Evolutionary conservation across 139 green algal genomes (phyloP).

Genomic region (Trebouxia sp.): DNA sequence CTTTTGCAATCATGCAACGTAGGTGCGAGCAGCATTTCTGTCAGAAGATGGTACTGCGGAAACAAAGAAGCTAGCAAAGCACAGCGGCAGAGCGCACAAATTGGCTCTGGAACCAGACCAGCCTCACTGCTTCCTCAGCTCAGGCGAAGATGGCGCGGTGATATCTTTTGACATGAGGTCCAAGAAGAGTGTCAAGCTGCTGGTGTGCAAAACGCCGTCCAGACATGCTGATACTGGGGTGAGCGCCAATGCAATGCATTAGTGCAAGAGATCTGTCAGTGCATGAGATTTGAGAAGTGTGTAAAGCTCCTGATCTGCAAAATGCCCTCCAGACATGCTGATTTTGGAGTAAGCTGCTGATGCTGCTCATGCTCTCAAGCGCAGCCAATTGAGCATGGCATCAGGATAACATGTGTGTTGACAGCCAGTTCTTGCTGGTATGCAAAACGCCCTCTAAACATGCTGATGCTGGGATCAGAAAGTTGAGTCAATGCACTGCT

Average conservation of each 20-base stretch:
- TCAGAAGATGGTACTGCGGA: slow-evolving; percentile 15
- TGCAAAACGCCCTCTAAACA: too few relatives aligned
- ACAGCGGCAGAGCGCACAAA: slow-evolving; percentile 50
- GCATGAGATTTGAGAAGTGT: slow-evolving; percentile 33
- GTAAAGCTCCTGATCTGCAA: slow-evolving; percentile 42
- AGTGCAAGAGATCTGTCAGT: too few relatives aligned
- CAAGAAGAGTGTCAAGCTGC: slow-evolving; percentile 28
- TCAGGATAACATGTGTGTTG: too few relatives aligned
- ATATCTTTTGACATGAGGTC: slow-evolving; percentile 52
- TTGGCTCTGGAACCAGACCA: slow-evolving; percentile 41
- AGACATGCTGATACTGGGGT: not conserved
- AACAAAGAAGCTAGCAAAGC: slow-evolving; percentile 36
- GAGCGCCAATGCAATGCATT: not conserved
- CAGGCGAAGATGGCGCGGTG: slow-evolving; percentile 57
- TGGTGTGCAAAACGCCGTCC: slow-evolving; percentile 31
- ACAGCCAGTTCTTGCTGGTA: too few relatives aligned
- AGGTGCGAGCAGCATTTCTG: slow-evolving; percentile 42
- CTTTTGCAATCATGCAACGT: not conserved
- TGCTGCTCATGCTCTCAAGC: too few relatives aligned
- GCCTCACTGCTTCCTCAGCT: slow-evolving; percentile 44
- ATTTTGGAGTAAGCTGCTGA: too few relatives aligned
- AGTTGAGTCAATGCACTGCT: too few relatives aligned
- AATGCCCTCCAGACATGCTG: too few relatives aligned
- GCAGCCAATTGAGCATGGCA: too few relatives aligned
- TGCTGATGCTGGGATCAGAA: not conserved